Conservation (phyloP, 2,329 filamentous ascomycete genomes). For the Pseudogymnoascus sp. region DNA sequence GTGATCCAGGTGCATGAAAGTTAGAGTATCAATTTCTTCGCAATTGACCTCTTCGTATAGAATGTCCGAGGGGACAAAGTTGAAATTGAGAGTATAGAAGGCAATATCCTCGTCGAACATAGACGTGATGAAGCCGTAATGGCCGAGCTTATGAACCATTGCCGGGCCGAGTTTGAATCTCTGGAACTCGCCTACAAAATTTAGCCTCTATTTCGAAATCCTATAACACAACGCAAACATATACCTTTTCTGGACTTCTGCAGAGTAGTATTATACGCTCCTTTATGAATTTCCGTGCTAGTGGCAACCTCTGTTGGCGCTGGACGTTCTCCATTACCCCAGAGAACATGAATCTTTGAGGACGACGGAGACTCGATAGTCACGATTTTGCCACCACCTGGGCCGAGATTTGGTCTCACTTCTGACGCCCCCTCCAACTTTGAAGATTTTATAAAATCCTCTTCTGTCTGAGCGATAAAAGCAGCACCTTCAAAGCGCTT, state of each 20-base stretch:
- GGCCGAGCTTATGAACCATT: constrained; percentile 32
- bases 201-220: too few species aligned
- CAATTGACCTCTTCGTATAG: too few species aligned
- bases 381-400: constrained; percentile 14
- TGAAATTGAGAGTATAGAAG: constrained; percentile 36
- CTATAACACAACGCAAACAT: constrained; percentile 2
- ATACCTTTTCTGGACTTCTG: neutral
- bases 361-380: constrained; percentile 20
- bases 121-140: constrained; percentile 31
- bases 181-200: constrained; percentile 30
- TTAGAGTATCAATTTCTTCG: too few species aligned
- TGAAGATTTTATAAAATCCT: constrained; percentile 12
- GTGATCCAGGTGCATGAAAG: constrained; percentile 48
- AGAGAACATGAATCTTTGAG: constrained; percentile 10
- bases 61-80: constrained; percentile 34
- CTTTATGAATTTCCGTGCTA: neutral
- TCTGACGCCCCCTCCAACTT: neutral
- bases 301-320: neutral
- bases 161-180: constrained; percentile 27
- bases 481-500: constrained; percentile 13
- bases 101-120: constrained; percentile 29
- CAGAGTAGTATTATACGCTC: constrained; percentile 5
- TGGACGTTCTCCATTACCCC: neutral
- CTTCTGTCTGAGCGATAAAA: constrained; percentile 10
- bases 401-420: constrained; percentile 23